phyloP scores from a whole-genome alignment of 768 basidiomycete genomes.

The Mycena sanguinolenta region DNA sequence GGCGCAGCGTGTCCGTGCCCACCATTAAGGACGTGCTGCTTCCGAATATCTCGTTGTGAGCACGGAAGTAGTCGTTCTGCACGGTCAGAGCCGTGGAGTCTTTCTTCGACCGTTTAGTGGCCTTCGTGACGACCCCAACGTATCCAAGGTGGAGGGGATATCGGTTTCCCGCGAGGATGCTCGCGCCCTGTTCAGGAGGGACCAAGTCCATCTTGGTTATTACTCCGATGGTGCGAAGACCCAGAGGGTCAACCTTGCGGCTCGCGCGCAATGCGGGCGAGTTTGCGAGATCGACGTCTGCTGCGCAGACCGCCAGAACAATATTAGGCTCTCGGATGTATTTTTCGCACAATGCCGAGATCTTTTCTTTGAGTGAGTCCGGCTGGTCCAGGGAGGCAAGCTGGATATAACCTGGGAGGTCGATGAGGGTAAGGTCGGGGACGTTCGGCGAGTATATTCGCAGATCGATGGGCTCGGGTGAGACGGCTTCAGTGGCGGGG shows the following conservation, averaged over 20 bases:
- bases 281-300: conserved; percentile 98
- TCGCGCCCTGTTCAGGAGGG: conserved; percentile 83
- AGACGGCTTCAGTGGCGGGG: conserved; percentile 90
- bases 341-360: conserved; percentile 88
- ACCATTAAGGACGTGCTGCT: conserved; percentile 80
- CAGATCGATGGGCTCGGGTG: conserved; percentile 95
- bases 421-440: conserved; percentile 97
- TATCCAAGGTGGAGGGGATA: conserved; percentile 99
- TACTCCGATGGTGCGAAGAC: conserved; percentile 95
- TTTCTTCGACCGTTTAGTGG: conserved; percentile 66
- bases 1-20: conserved; percentile 91
- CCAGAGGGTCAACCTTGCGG: conserved; percentile 93
- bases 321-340: conserved; percentile 99
- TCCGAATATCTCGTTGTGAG: conserved; percentile 74
- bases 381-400: conserved; percentile 96
- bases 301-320: conserved; percentile 97
- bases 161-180: conserved; percentile 87
- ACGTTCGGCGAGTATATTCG: conserved; percentile 96
- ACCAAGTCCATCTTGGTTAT: conserved; percentile 99
- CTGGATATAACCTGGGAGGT: conserved; percentile 97
- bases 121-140: conserved; percentile 95
- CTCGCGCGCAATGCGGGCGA: conserved; percentile 95
- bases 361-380: conserved; percentile 93
- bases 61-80: conserved; percentile 73
- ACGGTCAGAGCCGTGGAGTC: conserved; percentile 65